A percentile compares a stretch with the other conserved stretches of the same genome.
Evolutionary conservation across 768 basidiomycete genomes (phyloP).

Genomic region (Lactarius quietus): DNA sequence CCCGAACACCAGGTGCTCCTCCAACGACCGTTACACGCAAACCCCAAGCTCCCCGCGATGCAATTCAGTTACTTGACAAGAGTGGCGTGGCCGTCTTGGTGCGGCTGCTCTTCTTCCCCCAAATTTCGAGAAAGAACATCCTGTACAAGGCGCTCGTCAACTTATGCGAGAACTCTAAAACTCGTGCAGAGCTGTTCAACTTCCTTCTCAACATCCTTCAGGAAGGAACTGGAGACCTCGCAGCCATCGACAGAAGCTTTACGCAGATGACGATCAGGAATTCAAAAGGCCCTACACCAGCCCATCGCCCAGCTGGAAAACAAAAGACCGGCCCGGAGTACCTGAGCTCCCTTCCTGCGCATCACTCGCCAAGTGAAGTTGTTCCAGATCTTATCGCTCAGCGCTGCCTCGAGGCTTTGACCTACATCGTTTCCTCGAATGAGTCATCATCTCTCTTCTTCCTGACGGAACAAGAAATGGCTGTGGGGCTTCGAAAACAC

Average conservation of each 20-base stretch:
- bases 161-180: constrained; percentile 91
- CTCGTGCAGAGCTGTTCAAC: constrained; percentile 90
- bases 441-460: constrained; percentile 88
- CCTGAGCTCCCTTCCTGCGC: constrained; percentile 45
- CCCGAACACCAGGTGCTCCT: constrained; percentile 20
- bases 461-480: constrained; percentile 91
- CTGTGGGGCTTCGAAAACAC: constrained; percentile 65
- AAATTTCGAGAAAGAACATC: constrained; percentile 78
- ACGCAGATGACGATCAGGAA: constrained; percentile 80
- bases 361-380: constrained; percentile 64
- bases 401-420: constrained; percentile 88
- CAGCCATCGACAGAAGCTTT: constrained; percentile 90
- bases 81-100: constrained; percentile 83
- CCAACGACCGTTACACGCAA: constrained; percentile 43
- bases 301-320: constrained; percentile 56
- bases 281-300: constrained; percentile 45
- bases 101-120: constrained; percentile 94
- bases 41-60: constrained; percentile 64
- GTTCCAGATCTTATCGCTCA: constrained; percentile 93
- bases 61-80: constrained; percentile 91
- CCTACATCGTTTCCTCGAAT: constrained; percentile 82
- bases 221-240: constrained; percentile 90
- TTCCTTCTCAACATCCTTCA: constrained; percentile 91
- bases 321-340: constrained; percentile 60
- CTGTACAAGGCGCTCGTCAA: constrained; percentile 91